A percentile compares a stretch with the other conserved stretches of the same genome.
phyloP scores from a whole-genome alignment of 495 filamentous ascomycete genomes.

The Sabuloglossum arenarium region DNA sequence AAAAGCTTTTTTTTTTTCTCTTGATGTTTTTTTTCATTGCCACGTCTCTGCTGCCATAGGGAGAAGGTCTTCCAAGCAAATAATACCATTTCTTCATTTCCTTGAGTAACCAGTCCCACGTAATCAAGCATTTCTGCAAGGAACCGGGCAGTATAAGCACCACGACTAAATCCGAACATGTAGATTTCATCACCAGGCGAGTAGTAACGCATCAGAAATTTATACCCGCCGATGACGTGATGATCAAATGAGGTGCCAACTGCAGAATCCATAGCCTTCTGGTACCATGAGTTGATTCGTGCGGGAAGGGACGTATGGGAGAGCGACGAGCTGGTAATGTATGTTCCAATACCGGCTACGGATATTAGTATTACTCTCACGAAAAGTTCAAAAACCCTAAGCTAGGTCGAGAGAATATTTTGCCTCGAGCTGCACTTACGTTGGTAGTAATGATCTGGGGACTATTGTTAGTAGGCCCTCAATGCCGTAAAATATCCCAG shows the following conservation, averaged over 20 bases:
- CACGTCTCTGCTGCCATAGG: slow-evolving; percentile 56
- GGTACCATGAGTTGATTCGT: slow-evolving; percentile 50
- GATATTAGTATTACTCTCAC: slow-evolving; percentile 24
- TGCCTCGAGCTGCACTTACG: slow-evolving; percentile 18
- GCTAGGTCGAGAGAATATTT: background rate
- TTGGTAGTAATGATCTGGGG: slow-evolving; percentile 46
- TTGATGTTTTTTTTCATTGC: slow-evolving; percentile 30
- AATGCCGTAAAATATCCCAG: background rate
- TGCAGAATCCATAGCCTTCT: slow-evolving; percentile 70
- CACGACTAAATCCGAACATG: slow-evolving; percentile 71
- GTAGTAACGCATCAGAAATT: slow-evolving; percentile 79
- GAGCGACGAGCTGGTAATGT: slow-evolving; percentile 44
- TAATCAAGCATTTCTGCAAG: slow-evolving; percentile 75
- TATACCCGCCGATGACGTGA: slow-evolving; percentile 70
- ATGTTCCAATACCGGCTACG: slow-evolving; percentile 58
- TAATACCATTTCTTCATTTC: slow-evolving; percentile 71
- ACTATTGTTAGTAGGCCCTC: background rate
- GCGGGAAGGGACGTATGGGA: slow-evolving; percentile 42
- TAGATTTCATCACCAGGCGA: slow-evolving; percentile 56
- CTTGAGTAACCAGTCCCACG: slow-evolving; percentile 54
- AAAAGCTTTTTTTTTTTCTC: slow-evolving; percentile 47
- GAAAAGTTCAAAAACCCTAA: slow-evolving; percentile 12
- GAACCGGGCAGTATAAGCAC: slow-evolving; percentile 74
- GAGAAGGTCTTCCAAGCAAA: slow-evolving; percentile 84
- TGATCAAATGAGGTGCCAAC: slow-evolving; percentile 67